Conservation (phyloP, 305 asterid genomes). For the Fraxinus greggii region DNA sequence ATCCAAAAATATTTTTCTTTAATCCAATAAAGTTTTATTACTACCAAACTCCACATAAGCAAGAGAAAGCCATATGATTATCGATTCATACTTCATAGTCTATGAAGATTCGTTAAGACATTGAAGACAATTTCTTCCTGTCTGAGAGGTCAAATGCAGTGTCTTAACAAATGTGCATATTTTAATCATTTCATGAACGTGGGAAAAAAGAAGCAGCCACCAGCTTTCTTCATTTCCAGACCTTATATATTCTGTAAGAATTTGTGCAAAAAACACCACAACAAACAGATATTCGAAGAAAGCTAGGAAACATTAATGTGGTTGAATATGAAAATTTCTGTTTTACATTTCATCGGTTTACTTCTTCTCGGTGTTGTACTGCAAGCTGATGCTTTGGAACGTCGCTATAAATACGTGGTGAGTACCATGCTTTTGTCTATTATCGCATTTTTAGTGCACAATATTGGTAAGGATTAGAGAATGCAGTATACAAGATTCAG, state of each 20-base stretch:
- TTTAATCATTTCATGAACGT: not conserved
- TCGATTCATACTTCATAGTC: not conserved
- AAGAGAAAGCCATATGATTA: not conserved
- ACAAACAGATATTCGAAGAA: not conserved
- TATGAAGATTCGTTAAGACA: not conserved
- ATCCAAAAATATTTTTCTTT: not conserved
- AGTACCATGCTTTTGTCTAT: not conserved
- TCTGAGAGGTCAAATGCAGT: not conserved
- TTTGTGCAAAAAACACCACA: not conserved
- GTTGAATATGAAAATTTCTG: constrained; percentile 1
- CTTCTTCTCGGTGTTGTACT: constrained; percentile 10
- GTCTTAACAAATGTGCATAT: not conserved
- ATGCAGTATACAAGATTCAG: not conserved
- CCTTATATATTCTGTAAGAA: not conserved
- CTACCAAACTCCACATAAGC: not conserved
- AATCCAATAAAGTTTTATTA: not conserved
- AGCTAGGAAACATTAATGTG: not conserved
- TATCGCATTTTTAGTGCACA: not conserved
- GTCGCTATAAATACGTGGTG: constrained; percentile 21
- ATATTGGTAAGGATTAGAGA: not conserved
- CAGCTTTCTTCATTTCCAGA: not conserved
- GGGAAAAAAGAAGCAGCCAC: not conserved
- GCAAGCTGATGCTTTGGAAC: constrained; percentile 19
- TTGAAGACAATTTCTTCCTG: not conserved
- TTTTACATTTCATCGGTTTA: constrained; percentile 17